phyloP scores from a whole-genome alignment of 2,329 filamentous ascomycete genomes.

The Fusarium nelsonii region DNA sequence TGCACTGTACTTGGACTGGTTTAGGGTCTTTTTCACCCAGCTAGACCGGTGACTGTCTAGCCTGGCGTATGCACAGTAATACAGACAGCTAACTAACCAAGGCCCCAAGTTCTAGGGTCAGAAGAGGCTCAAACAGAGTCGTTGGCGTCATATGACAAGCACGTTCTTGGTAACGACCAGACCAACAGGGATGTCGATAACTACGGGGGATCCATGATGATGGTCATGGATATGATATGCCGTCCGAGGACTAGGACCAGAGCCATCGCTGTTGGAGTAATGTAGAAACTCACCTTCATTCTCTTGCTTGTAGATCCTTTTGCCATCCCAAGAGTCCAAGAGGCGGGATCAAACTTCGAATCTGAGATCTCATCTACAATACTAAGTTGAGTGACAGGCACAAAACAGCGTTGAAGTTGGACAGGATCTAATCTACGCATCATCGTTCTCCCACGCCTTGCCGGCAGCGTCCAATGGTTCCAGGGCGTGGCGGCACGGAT shows the following conservation, averaged over 20 bases:
- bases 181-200: constrained; percentile 7
- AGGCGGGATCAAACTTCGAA: not conserved
- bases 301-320: constrained; percentile 6
- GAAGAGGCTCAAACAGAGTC: constrained; percentile 31
- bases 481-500: constrained; percentile 40
- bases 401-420: constrained; percentile 8
- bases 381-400: constrained; percentile 3
- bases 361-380: constrained; percentile 12
- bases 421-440: constrained; percentile 42
- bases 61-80: constrained; percentile 16
- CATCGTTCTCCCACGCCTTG: constrained; percentile 34
- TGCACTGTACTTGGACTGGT: not conserved
- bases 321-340: not conserved
- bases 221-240: constrained; percentile 5
- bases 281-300: not conserved
- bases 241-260: not conserved
- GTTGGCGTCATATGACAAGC: constrained; percentile 41
- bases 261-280: not conserved
- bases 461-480: constrained; percentile 24
- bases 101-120: constrained; percentile 12
- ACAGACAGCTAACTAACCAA: not conserved
- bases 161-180: not conserved
- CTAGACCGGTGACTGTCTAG: not conserved
- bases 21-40: not conserved
- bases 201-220: constrained; percentile 34